Base-by-base conservation (phyloP, 192 early-diverging fungal species). In the Funneliformis geosporum region DNA sequence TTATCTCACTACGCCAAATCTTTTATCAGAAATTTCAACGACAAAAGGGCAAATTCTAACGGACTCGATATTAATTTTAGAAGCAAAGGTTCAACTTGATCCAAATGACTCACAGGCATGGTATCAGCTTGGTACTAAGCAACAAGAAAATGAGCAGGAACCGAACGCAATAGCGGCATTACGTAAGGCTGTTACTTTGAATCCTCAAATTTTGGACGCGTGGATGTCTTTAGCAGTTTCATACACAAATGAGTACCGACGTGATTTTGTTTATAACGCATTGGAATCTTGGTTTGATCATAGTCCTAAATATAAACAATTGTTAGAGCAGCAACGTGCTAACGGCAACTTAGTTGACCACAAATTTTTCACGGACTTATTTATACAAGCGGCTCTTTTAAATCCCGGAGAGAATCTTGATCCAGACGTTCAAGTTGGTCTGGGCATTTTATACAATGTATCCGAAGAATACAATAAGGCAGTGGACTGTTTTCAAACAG, bases 131-230 rank as follows among this genome's bases (percentile, higher is more conserved):
- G 98, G 98, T 47, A 84, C 94, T 43, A 86, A 88, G 68, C 98
- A 99, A 81, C 96, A 98, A 77, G 98, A 99, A 81, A 99, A 98
- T 83, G 98, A 99, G 82, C 93, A 95, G 61, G 98, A 99, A 79
- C 86, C 87, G 2, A 88, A 91, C 23, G 97, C 98, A 0, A 97
- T 99, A 79, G 92, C 95, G 0, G 95, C 98, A 0, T 84, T 99
- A 44, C 86, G 91, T 25, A 94, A 93, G 69, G 94, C 95, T 11
- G 89, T 96, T 5, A 83, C 84, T 61, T 79, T 93, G 8, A 90
- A 98, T 76, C 94, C 96, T 10, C 84, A 84, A 38, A 83, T 91
- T 23, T 80, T 94, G 28, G 95, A 96, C 78, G 92, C 91, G 28
- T 95, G 93, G 88, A 85, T 97, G 21, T 94, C 92, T 18, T 83